These are phyloP conservation scores for Acrodontium crateriforme DNA, from an alignment of 2,329 filamentous ascomycete species.

Conservation along the genomic window DNA sequence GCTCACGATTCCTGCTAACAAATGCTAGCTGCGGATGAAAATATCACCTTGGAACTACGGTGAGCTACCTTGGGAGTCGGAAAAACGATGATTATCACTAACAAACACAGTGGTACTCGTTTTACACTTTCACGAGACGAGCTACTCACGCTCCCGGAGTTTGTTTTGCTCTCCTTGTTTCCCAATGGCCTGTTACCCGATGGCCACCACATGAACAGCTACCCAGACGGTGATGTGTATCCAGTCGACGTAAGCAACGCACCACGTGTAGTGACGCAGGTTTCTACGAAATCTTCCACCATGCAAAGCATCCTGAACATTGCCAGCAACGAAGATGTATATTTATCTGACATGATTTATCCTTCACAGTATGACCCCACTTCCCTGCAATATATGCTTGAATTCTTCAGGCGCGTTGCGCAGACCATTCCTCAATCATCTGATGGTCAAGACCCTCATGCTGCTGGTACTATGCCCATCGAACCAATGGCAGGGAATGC, in stretches of 20 bases:
- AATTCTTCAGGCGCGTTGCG: slow-evolving; percentile 92
- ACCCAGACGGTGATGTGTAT: slow-evolving; percentile 84
- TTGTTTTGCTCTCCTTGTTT: slow-evolving; percentile 92
- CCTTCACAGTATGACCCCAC: slow-evolving; percentile 76
- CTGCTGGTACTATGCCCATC: slow-evolving; percentile 49
- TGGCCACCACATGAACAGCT: slow-evolving; percentile 88
- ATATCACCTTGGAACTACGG: slow-evolving; percentile 89
- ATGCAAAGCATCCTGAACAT: slow-evolving; percentile 25
- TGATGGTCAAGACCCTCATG: slow-evolving; percentile 32
- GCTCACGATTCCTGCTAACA: too few species aligned
- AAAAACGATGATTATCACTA: slow-evolving; percentile 5
- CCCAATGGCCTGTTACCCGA: slow-evolving; percentile 97
- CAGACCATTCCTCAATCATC: slow-evolving; percentile 77
- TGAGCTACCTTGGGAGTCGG: slow-evolving; percentile 34
- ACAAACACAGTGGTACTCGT: slow-evolving; percentile 58
- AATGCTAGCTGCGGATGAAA: slow-evolving; percentile 80
- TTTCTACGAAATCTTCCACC: slow-evolving; percentile 16
- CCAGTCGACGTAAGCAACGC: slow-evolving; percentile 73
- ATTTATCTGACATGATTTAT: slow-evolving; percentile 43
- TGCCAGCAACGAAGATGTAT: slow-evolving; percentile 33
- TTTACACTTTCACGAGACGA: slow-evolving; percentile 94
- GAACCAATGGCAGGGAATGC: slow-evolving; percentile 52
- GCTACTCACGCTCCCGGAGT: slow-evolving; percentile 87
- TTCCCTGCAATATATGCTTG: slow-evolving; percentile 96
- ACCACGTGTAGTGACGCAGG: slow-evolving; percentile 18